Evolutionary conservation across 208 protist species (phyloP).

Genomic region (Herpetomonas samuelpessoai): DNA sequence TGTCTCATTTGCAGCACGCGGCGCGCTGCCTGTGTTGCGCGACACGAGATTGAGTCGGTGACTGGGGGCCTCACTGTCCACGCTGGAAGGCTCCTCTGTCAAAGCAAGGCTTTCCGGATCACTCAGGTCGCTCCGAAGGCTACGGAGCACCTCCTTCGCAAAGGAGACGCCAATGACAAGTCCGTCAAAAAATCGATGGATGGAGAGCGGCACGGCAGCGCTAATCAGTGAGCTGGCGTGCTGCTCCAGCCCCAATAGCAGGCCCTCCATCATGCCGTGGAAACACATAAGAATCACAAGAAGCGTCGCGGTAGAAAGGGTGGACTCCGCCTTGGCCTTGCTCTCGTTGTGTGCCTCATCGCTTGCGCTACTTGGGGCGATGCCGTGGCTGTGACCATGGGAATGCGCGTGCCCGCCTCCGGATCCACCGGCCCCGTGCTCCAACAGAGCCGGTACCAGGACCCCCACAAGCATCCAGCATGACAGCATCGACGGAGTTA

Average conservation of each 20-base stretch:
- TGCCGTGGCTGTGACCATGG: background rate
- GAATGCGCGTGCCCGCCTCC: background rate
- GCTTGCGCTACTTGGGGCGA: background rate
- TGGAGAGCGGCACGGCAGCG: constrained; percentile 39
- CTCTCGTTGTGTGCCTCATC: background rate
- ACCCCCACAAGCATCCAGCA: constrained; percentile 47
- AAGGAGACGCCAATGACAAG: constrained; percentile 65
- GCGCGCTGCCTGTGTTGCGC: background rate
- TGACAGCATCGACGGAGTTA: constrained; percentile 14
- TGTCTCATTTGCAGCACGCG: background rate
- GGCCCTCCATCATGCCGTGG: constrained; percentile 63
- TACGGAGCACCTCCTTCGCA: constrained; percentile 38
- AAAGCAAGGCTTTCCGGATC: background rate
- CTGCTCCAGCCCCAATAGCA: constrained; percentile 50
- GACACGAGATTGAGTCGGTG: background rate
- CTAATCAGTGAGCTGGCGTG: constrained; percentile 25
- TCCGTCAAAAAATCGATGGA: constrained; percentile 74
- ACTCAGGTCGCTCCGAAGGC: background rate
- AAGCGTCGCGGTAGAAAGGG: constrained; percentile 19
- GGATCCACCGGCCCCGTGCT: constrained; percentile 10
- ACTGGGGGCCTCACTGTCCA: background rate
- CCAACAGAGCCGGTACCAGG: constrained; percentile 58
- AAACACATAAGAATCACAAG: constrained; percentile 70
- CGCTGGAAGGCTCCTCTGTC: background rate
- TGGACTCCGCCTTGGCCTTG: background rate